These are phyloP conservation scores for Mediolabrus comicus DNA, from an alignment of 108 stramenopile genomes.

Conservation along the genomic window DNA sequence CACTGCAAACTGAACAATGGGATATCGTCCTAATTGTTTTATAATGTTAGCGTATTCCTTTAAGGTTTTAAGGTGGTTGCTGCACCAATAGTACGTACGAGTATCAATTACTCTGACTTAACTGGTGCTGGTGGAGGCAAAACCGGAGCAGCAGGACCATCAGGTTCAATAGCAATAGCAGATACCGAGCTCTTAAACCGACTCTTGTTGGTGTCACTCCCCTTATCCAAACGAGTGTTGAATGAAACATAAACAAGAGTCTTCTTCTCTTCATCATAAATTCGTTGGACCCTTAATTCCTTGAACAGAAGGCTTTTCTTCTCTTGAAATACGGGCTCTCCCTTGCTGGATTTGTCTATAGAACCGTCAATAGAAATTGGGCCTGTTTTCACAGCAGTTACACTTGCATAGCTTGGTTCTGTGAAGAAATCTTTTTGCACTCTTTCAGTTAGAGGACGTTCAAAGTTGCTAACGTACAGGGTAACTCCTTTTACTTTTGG, in stretches of 20 bases:
- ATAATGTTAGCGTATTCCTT: too few relatives aligned
- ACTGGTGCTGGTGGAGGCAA: neutral
- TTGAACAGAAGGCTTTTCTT: constrained; percentile 84
- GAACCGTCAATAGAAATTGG: constrained; percentile 69
- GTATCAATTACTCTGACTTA: neutral
- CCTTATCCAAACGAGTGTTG: constrained; percentile 90
- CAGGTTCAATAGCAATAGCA: constrained; percentile 70
- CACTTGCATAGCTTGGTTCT: constrained; percentile 81
- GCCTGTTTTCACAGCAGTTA: constrained; percentile 79
- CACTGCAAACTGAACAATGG: too few relatives aligned
- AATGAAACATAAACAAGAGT: constrained; percentile 86
- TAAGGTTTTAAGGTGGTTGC: too few relatives aligned
- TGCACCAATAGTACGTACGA: too few relatives aligned
- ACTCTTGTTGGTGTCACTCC: constrained; percentile 80
- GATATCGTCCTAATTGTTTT: too few relatives aligned
- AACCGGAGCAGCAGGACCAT: neutral
- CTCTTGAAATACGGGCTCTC: constrained; percentile 89
- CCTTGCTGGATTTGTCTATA: constrained; percentile 60
- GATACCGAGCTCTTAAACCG: constrained; percentile 82
- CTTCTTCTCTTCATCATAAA: constrained; percentile 83
- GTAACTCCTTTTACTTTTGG: constrained; percentile 82
- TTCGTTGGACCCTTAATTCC: constrained; percentile 78
- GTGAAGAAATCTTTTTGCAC: constrained; percentile 77
- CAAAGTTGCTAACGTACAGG: constrained; percentile 88
- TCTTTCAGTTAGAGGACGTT: constrained; percentile 86